These are phyloP conservation scores for Domatiomyces catenatus DNA, from an alignment of 2,329 filamentous ascomycete species.

Conservation along the genomic window DNA sequence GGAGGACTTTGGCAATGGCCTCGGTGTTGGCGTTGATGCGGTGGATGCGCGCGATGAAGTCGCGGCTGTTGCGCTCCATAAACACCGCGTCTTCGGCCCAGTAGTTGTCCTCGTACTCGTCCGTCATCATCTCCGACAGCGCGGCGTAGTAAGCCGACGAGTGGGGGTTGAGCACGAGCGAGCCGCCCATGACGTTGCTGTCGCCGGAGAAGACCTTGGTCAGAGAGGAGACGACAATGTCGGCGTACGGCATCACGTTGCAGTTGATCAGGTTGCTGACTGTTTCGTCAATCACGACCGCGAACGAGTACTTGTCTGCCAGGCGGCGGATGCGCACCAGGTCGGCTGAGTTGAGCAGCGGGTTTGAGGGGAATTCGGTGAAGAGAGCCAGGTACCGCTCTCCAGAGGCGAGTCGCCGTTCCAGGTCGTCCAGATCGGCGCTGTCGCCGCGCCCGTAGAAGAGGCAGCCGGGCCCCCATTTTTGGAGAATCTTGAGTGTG, in stretches of 20 bases:
- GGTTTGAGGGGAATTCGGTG: conserved; percentile 91
- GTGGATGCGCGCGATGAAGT: conserved; percentile 69
- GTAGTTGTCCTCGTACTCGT: conserved; percentile 71
- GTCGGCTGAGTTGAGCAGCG: conserved; percentile 71
- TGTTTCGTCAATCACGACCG: conserved; percentile 85
- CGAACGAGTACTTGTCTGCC: conserved; percentile 73
- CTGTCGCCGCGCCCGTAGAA: conserved; percentile 75
- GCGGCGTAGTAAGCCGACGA: conserved; percentile 48
- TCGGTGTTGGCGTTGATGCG: conserved; percentile 78
- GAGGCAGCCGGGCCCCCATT: conserved; percentile 75
- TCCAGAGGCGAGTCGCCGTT: conserved; percentile 52
- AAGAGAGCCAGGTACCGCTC: conserved; percentile 72
- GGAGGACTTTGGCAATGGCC: conserved; percentile 59
- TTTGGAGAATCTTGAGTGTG: conserved; percentile 84
- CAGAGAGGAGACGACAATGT: conserved; percentile 84
- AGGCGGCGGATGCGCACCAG: conserved; percentile 63
- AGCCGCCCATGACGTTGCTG: conserved; percentile 95
- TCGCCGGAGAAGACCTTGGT: conserved; percentile 97
- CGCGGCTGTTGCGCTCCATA: conserved; percentile 88
- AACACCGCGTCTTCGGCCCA: conserved; percentile 92
- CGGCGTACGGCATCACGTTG: conserved; percentile 75
- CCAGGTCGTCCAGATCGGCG: conserved; percentile 69
- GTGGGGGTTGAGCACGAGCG: conserved; percentile 48
- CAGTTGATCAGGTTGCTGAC: conserved; percentile 94
- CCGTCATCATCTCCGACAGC: conserved; percentile 51